Percentiles rank a stretch among this genome's conserved stretches.
phyloP scores from a whole-genome alignment of 305 asterid species.

The Fraxinus platypoda region DNA sequence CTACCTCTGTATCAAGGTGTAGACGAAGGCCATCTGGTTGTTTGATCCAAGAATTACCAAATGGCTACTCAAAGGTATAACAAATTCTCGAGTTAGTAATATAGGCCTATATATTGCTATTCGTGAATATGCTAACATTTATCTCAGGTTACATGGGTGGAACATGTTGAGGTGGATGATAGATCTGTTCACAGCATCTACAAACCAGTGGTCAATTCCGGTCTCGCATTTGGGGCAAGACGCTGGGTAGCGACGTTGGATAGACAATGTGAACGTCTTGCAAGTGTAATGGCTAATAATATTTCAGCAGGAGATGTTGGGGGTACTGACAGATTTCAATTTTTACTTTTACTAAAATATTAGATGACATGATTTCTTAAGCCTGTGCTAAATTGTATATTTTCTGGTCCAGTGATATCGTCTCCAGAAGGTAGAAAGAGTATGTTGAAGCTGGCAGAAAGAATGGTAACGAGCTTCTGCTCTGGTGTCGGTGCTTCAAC shows the following conservation, averaged over 20 bases:
- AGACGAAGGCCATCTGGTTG: slow-evolving; percentile 96
- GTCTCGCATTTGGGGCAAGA: slow-evolving; percentile 87
- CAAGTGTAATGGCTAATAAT: slow-evolving; percentile 78
- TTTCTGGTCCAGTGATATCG: slow-evolving; percentile 56
- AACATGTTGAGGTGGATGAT: slow-evolving; percentile 85
- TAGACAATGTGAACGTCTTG: slow-evolving; percentile 85
- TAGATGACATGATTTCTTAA: not conserved
- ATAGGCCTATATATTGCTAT: not conserved
- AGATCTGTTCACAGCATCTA: slow-evolving; percentile 79
- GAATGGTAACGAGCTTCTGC: slow-evolving; percentile 96
- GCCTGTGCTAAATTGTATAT: not conserved
- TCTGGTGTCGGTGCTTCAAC: slow-evolving; percentile 95
- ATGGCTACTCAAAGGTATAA: slow-evolving; percentile 86
- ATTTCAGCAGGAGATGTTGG: slow-evolving; percentile 85
- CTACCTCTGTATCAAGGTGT: slow-evolving; percentile 59
- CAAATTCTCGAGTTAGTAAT: not conserved
- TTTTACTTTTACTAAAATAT: not conserved
- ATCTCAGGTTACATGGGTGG: slow-evolving; percentile 77
- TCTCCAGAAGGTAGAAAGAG: slow-evolving; percentile 87
- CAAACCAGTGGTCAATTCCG: slow-evolving; percentile 69
- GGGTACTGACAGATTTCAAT: slow-evolving; percentile 27
- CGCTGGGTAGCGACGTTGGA: slow-evolving; percentile 92
- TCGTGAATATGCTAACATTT: not conserved
- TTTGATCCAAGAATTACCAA: slow-evolving; percentile 85
- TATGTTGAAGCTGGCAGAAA: slow-evolving; percentile 87